Conservation (phyloP, 768 basidiomycete species). For the Leccinum subgranulosum region DNA sequence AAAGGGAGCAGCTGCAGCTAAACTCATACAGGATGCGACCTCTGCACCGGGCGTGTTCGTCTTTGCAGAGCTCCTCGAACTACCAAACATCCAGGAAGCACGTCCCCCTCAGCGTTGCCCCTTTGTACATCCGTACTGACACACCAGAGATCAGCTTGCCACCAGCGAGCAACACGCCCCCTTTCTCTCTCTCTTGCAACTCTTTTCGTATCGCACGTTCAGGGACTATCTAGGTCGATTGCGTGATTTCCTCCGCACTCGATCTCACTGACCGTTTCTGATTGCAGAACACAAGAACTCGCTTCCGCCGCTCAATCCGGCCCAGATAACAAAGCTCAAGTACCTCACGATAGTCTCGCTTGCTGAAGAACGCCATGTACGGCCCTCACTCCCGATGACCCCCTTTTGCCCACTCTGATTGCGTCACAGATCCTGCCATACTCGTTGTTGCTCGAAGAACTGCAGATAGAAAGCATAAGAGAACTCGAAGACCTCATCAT, state of each 20-base stretch:
- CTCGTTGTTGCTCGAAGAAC: slow-evolving; percentile 58
- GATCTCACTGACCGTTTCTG: slow-evolving; percentile 3
- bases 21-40: slow-evolving; percentile 82
- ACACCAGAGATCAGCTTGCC: slow-evolving; percentile 50
- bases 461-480: slow-evolving; percentile 77
- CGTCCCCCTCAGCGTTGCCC: slow-evolving; percentile 13
- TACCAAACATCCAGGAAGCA: slow-evolving; percentile 84
- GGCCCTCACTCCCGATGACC: slow-evolving; percentile 22
- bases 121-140: slow-evolving; percentile 1
- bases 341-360: slow-evolving; percentile 89
- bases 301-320: slow-evolving; percentile 64
- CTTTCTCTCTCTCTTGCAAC: slow-evolving; percentile 63
- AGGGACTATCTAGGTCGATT: slow-evolving; percentile 72
- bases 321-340: slow-evolving; percentile 85
- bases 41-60: slow-evolving; percentile 89
- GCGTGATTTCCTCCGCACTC: background rate
- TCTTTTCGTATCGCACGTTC: slow-evolving; percentile 91
- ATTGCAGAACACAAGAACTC: slow-evolving; percentile 58
- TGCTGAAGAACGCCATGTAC: slow-evolving; percentile 71
- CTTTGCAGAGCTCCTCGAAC: slow-evolving; percentile 83
- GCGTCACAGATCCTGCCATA: slow-evolving; percentile 75
- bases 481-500: slow-evolving; percentile 97
- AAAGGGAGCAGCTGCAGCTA: slow-evolving; percentile 90
- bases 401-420: background rate
- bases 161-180: slow-evolving; percentile 60